Percentiles rank a stretch among this genome's conserved stretches.
Conservation (phyloP, 371 early-diverging fungal species). For the Lichtheimia hyalospora region DNA sequence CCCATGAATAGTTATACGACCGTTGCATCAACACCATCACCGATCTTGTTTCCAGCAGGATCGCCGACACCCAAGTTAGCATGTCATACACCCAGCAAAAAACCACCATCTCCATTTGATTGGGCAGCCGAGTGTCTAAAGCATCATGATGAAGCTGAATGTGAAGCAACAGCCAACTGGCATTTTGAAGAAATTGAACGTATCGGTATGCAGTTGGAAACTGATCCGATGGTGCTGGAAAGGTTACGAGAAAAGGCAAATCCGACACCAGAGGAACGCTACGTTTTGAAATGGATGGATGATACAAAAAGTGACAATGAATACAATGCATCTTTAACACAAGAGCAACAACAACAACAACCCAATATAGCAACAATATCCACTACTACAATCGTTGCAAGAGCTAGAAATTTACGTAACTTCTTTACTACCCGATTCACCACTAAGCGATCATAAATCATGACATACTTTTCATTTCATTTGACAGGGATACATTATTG, state of each 20-base stretch:
- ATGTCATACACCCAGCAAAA: constrained; percentile 16
- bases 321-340: too few species aligned
- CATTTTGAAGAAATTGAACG: constrained; percentile 9
- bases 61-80: constrained; percentile 21
- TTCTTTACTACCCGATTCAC: too few species aligned
- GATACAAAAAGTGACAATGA: background rate
- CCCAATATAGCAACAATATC: too few species aligned
- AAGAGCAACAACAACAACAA: too few species aligned
- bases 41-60: constrained; percentile 12
- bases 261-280: constrained; percentile 7
- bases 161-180: background rate
- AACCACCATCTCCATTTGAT: constrained; percentile 17
- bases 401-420: too few species aligned
- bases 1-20: background rate
- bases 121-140: constrained; percentile 13
- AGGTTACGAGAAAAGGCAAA: constrained; percentile 10
- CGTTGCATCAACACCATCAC: constrained; percentile 6
- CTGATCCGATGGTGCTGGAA: constrained; percentile 2
- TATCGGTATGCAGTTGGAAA: constrained; percentile 4
- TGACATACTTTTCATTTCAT: background rate
- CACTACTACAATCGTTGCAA: too few species aligned
- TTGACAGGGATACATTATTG: background rate
- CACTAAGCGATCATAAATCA: too few species aligned
- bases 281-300: constrained; percentile 4
- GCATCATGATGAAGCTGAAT: background rate